These are phyloP conservation scores for Huntiella decipiens DNA, from an alignment of 2,329 filamentous ascomycete genomes.

Conservation along the genomic window DNA sequence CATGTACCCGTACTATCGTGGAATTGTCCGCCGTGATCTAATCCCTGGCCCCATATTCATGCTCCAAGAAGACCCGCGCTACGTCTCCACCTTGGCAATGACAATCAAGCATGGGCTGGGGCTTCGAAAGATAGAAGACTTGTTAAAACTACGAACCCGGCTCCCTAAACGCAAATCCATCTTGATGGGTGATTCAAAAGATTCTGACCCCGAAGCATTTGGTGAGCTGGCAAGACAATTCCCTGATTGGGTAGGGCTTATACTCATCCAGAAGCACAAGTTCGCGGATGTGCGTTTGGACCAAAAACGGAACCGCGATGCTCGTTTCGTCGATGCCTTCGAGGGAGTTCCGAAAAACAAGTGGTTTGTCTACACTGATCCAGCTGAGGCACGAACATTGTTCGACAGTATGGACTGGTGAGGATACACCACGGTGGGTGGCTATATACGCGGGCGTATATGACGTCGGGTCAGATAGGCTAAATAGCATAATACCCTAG, in stretches of 20 bases:
- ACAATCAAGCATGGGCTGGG: too few relatives aligned
- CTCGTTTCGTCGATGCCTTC: constrained; percentile 72
- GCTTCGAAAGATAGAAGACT: too few relatives aligned
- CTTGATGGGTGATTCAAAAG: constrained; percentile 76
- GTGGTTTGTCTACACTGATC: constrained; percentile 72
- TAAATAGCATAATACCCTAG: too few relatives aligned
- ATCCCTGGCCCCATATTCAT: background rate
- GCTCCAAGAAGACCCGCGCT: background rate
- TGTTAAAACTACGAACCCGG: constrained; percentile 51
- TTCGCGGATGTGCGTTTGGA: constrained; percentile 53
- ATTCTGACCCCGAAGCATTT: constrained; percentile 80
- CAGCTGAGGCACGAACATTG: constrained; percentile 21
- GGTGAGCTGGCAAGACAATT: constrained; percentile 53
- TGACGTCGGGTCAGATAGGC: too few relatives aligned
- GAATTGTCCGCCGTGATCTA: too few relatives aligned
- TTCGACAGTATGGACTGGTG: constrained; percentile 1
- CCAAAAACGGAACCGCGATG: constrained; percentile 51
- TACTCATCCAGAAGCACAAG: constrained; percentile 69
- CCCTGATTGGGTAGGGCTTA: constrained; percentile 60
- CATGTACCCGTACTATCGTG: constrained; percentile 42
- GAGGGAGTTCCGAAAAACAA: constrained; percentile 45
- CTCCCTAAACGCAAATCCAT: constrained; percentile 64
- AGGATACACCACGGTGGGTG: background rate
- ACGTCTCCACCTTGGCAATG: background rate
- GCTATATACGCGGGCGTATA: background rate